phyloP scores from a whole-genome alignment of 306 rosid genomes.

The Vigna nakashimae region DNA sequence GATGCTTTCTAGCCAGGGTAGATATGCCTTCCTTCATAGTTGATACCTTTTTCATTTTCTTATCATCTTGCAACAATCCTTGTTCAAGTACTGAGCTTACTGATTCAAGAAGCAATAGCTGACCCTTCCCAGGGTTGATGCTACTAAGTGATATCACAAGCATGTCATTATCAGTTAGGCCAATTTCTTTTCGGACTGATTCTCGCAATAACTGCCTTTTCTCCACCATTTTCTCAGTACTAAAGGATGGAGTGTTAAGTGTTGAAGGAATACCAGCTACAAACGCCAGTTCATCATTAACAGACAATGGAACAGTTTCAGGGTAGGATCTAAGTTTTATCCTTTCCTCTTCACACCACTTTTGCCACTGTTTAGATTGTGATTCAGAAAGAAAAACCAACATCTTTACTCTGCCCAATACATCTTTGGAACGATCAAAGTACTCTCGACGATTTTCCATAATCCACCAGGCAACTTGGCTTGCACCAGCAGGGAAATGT shows the following conservation, averaged over 20 bases:
- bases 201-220: constrained; percentile 74
- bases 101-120: constrained; percentile 85
- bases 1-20: constrained; percentile 58
- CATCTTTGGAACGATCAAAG: constrained; percentile 84
- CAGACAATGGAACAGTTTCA: constrained; percentile 80
- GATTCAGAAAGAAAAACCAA: constrained; percentile 81
- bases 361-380: constrained; percentile 88
- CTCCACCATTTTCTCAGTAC: constrained; percentile 78
- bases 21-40: constrained; percentile 53
- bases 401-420: constrained; percentile 81
- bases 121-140: constrained; percentile 97
- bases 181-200: constrained; percentile 87
- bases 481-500: constrained; percentile 93
- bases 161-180: constrained; percentile 78
- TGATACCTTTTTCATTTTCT: constrained; percentile 49
- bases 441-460: constrained; percentile 97
- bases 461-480: constrained; percentile 99
- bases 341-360: constrained; percentile 90
- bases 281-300: constrained; percentile 93
- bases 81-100: constrained; percentile 62
- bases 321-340: constrained; percentile 81
- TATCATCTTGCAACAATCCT: constrained; percentile 47
- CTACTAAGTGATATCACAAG: constrained; percentile 91
- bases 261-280: constrained; percentile 89
- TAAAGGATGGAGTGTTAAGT: constrained; percentile 84